Conservation (phyloP, 441 rosid species). For the Pelargonium cotyledonis region DNA sequence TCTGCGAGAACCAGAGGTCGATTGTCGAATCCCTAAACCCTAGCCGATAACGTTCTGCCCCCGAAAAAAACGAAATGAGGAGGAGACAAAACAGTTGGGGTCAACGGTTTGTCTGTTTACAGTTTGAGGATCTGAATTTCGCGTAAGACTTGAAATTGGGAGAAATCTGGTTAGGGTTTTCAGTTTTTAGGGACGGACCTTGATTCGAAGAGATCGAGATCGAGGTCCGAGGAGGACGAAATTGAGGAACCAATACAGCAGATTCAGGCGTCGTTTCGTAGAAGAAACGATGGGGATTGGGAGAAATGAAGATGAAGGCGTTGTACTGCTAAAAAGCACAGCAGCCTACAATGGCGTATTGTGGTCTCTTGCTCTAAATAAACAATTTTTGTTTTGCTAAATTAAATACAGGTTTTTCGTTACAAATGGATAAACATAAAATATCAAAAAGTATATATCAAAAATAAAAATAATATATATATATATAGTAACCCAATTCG, state of each 20-base stretch:
- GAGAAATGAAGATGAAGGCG: too few relatives aligned
- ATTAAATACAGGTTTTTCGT: too few relatives aligned
- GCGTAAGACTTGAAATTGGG: not conserved
- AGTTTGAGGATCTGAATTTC: not conserved
- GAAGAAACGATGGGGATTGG: not conserved
- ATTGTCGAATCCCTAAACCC: not conserved
- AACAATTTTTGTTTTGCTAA: too few relatives aligned
- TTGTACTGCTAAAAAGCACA: too few relatives aligned
- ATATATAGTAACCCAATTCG: too few relatives aligned
- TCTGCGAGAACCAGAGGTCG: not conserved
- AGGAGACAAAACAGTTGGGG: not conserved
- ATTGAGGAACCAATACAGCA: not conserved
- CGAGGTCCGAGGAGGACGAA: not conserved
- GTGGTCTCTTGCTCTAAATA: too few relatives aligned
- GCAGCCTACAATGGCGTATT: too few relatives aligned
- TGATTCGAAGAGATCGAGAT: conserved; percentile 3
- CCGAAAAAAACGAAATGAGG: not conserved
- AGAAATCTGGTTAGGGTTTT: not conserved
- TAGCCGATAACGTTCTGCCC: not conserved
- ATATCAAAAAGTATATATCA: too few relatives aligned
- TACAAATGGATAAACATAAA: too few relatives aligned
- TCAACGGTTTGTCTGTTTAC: not conserved
- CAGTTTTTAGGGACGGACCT: not conserved
- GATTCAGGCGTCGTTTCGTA: not conserved
- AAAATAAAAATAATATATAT: too few relatives aligned